Conservation (phyloP, 1,284 basidiomycete species). For the Mycosarcoma mackinlayi region DNA sequence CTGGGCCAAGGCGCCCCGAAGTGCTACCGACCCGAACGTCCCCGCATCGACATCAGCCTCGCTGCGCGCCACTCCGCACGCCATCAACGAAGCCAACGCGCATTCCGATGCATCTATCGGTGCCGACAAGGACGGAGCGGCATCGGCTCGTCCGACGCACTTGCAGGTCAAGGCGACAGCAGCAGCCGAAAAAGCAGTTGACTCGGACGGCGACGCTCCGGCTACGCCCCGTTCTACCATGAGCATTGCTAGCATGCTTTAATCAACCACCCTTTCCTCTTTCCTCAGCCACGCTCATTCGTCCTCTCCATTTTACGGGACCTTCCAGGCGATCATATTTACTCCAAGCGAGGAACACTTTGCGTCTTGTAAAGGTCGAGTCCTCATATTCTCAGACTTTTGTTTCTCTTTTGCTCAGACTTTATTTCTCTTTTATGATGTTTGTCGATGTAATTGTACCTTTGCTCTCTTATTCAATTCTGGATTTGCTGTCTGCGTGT, state of each 20-base stretch:
- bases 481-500: too few species aligned
- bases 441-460: conserved; percentile 17
- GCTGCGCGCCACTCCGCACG: conserved; percentile 2
- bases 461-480: not conserved
- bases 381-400: too few species aligned
- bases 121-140: not conserved
- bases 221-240: conserved; percentile 32
- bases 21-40: conserved; percentile 3
- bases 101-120: conserved; percentile 10
- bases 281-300: too few species aligned
- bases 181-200: not conserved
- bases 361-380: too few species aligned
- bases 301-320: too few species aligned
- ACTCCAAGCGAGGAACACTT: too few species aligned
- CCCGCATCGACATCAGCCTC: not conserved
- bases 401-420: too few species aligned
- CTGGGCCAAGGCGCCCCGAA: conserved; percentile 14
- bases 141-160: too few species aligned
- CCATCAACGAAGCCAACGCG: conserved; percentile 14
- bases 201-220: conserved; percentile 16
- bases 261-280: not conserved
- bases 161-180: conserved; percentile 2
- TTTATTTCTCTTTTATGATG: too few species aligned
- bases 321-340: too few species aligned
- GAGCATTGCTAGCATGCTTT: conserved; percentile 50